Percentiles rank a stretch among this genome's conserved stretches.
phyloP scores from a whole-genome alignment of 768 basidiomycete genomes.

The Pholiota microspora region DNA sequence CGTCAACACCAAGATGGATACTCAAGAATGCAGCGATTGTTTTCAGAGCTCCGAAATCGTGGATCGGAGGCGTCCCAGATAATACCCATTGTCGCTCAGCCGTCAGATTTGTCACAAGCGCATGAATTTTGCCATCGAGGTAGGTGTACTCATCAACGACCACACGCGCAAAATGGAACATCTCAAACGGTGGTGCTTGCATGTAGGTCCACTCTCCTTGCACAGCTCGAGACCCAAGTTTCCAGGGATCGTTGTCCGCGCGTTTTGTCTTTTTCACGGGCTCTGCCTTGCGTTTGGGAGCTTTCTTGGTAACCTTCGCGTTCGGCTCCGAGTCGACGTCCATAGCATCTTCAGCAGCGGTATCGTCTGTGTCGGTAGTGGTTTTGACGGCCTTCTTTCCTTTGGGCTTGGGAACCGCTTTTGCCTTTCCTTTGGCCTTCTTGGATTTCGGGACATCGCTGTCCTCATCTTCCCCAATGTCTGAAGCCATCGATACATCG shows the following conservation, averaged over 20 bases:
- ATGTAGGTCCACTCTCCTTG: conserved; percentile 75
- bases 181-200: conserved; percentile 82
- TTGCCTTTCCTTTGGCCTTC: conserved; percentile 29
- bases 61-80: conserved; percentile 94
- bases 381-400: conserved; percentile 11
- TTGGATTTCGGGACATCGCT: conserved; percentile 24
- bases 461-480: conserved; percentile 30
- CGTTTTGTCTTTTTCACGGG: conserved; percentile 61
- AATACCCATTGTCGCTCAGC: conserved; percentile 89
- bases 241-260: conserved; percentile 75
- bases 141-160: conserved; percentile 97
- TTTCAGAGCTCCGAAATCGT: conserved; percentile 87
- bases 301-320: conserved; percentile 14
- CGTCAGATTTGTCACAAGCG: conserved; percentile 72
- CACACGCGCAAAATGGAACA: conserved; percentile 88
- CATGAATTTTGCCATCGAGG: conserved; percentile 74
- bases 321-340: conserved; percentile 54
- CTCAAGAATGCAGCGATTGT: conserved; percentile 87
- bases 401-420: conserved; percentile 23
- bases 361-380: conserved; percentile 20
- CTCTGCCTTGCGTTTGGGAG: conserved; percentile 37
- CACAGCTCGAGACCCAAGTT: conserved; percentile 59
- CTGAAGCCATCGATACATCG: conserved; percentile 30
- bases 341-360: conserved; percentile 43
- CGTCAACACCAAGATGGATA: conserved; percentile 90